Evolutionary conservation across 768 basidiomycete genomes (phyloP), one percentile per base, ranked within the genome.

Genomic region (Leucocoprinus leucothites): DNA sequence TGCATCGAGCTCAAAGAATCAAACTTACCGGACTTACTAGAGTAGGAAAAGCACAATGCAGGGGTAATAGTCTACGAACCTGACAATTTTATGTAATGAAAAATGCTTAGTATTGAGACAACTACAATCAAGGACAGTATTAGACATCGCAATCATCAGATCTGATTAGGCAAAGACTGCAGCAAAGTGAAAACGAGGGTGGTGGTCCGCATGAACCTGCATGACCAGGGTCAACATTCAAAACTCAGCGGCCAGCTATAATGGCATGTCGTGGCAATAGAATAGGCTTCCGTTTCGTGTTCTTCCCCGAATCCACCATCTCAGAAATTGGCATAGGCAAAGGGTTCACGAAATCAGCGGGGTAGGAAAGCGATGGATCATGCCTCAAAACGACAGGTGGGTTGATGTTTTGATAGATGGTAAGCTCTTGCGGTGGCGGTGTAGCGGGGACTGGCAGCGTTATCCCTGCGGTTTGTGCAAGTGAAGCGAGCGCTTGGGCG

Each of bases 251-350:
- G 34, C 78, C 78, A 6, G 77, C 78, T 24, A 77, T 62, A 46
- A 62, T 70, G 14, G 75, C 71, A 53, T 72, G 57, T 44, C 64
- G 65, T 7, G 74, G 69, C 38, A 77, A 66, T 24, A 65, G 56
- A 26, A 74, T 61, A 48, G 65, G 59, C 53, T 48, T 28, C 59
- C 61, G 34, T 63, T 60, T 50, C 38, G 9, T 61, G 60, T 57
- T 60, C 61, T 61, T 59, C 50, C 54, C 49, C 54, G 45, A 47
- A 59, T 56, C 54, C 43, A 76, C 58, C 83, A 85, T 85, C 43
- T 78, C 69, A 40, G 74, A 71, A n/a, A 79, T 67, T 9, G 82
- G 80, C 61, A 79, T 81, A 9, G 84, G 84, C 14, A 86, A 72
- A 9, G 83, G 83, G 59, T 80, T 71, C 22, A 77, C 67, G 51